Evolutionary conservation across 2,329 filamentous ascomycete genomes (phyloP).

Genomic region (Byssoonygena ceratinophila): DNA sequence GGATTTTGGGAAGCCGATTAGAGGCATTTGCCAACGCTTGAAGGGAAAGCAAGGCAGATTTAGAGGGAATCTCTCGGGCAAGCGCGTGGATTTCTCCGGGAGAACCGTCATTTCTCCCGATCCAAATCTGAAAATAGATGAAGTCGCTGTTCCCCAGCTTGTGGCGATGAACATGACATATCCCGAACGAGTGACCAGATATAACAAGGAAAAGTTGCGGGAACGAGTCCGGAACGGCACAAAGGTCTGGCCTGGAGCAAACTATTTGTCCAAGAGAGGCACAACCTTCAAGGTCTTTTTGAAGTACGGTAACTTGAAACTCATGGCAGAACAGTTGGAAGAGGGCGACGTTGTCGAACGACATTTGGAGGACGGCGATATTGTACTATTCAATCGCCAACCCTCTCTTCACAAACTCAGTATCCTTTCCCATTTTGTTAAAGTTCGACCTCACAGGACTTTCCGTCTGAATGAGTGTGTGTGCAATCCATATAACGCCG

Average conservation of each 20-base stretch:
- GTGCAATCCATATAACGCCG: constrained; percentile 94
- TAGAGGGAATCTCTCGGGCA: constrained; percentile 90
- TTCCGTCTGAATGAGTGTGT: constrained; percentile 97
- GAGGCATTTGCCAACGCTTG: constrained; percentile 86
- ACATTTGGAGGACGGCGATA: constrained; percentile 87
- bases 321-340: constrained; percentile 61
- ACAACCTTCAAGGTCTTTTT: constrained; percentile 62
- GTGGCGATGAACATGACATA: constrained; percentile 97
- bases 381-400: constrained; percentile 95
- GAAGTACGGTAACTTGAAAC: constrained; percentile 60
- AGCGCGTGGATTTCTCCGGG: constrained; percentile 96
- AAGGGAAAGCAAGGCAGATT: constrained; percentile 98
- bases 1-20: constrained; percentile 75
- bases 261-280: constrained; percentile 64
- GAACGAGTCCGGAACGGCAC: constrained; percentile 65
- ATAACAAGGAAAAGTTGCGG: constrained; percentile 75
- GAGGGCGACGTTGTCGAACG: constrained; percentile 86
- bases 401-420: constrained; percentile 96
- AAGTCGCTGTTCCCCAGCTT: constrained; percentile 80
- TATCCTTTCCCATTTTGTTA: constrained; percentile 92
- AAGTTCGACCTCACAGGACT: constrained; percentile 87
- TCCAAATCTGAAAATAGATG: constrained; percentile 83
- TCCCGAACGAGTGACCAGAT: constrained; percentile 72
- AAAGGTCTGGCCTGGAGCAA: constrained; percentile 75
- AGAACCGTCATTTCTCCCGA: constrained; percentile 96